phyloP scores from a whole-genome alignment of 345 rosid species.

The Limnanthes douglasii region DNA sequence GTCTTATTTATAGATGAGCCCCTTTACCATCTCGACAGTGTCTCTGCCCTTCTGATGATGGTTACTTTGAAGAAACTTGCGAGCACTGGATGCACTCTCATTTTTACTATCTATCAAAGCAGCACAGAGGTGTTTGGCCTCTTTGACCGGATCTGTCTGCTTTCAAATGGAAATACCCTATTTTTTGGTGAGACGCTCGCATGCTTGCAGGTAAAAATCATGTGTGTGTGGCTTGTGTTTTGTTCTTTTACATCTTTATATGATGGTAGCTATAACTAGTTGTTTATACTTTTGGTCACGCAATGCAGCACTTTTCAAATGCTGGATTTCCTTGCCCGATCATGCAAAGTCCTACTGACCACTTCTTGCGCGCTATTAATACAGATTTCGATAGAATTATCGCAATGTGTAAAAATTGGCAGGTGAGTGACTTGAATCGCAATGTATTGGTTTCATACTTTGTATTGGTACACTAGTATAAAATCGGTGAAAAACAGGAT shows the following conservation, averaged over 20 bases:
- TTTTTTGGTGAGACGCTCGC: slow-evolving; percentile 98
- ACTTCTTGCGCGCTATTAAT: slow-evolving; percentile 93
- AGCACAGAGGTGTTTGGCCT: slow-evolving; percentile 99
- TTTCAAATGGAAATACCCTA: slow-evolving; percentile 91
- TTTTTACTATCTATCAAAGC: slow-evolving; percentile 85
- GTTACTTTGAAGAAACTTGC: slow-evolving; percentile 97
- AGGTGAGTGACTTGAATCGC: slow-evolving; percentile 51
- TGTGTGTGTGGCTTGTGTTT: neutral
- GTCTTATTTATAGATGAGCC: slow-evolving; percentile 90
- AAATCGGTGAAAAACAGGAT: slow-evolving; percentile 30
- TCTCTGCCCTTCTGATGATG: slow-evolving; percentile 98
- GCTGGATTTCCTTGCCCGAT: slow-evolving; percentile 99
- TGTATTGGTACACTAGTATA: too few relatives aligned
- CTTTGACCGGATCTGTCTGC: slow-evolving; percentile 93
- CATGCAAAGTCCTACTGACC: slow-evolving; percentile 99
- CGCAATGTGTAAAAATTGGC: slow-evolving; percentile 98
- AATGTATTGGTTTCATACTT: too few relatives aligned
- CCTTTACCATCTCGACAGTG: slow-evolving; percentile 97
- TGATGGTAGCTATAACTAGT: too few relatives aligned
- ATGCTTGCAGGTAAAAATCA: slow-evolving; percentile 69
- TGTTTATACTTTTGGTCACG: too few relatives aligned
- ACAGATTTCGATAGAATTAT: slow-evolving; percentile 97
- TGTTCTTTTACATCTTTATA: too few relatives aligned
- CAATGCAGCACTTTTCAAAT: slow-evolving; percentile 86
- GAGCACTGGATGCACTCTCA: slow-evolving; percentile 87